These are phyloP conservation scores for Alternaria dauci DNA, from an alignment of 2,329 filamentous ascomycete species.

Conservation along the genomic window DNA sequence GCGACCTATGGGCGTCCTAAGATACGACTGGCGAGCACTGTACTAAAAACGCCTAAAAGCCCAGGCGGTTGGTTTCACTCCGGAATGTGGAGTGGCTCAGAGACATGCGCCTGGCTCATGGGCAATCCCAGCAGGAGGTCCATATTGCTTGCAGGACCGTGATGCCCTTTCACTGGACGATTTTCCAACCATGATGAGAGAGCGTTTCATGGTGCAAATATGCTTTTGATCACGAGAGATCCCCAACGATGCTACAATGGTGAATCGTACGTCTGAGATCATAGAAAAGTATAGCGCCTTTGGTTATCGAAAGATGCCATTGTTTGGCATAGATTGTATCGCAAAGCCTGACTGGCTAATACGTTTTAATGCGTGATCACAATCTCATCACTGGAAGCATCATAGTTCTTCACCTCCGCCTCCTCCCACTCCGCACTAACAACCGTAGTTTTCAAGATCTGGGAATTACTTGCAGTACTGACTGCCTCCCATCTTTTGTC, in stretches of 20 bases:
- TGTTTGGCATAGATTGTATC: neutral
- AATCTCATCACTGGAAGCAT: conserved; percentile 33
- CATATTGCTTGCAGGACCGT: neutral
- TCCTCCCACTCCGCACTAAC: conserved; percentile 49
- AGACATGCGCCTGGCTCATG: neutral
- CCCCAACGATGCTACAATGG: neutral
- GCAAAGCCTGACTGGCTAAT: neutral
- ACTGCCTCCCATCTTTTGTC: conserved; percentile 45
- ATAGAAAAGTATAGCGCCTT: neutral
- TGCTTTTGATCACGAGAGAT: neutral
- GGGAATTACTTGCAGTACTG: conserved; percentile 44
- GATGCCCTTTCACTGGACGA: neutral
- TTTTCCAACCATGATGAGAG: neutral
- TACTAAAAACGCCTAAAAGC: neutral
- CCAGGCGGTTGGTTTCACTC: neutral
- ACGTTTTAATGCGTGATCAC: conserved; percentile 22
- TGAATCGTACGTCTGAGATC: neutral
- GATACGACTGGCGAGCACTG: neutral
- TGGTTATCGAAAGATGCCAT: neutral
- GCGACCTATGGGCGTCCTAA: neutral
- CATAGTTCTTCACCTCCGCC: conserved; percentile 27
- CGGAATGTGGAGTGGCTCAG: neutral
- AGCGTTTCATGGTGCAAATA: neutral
- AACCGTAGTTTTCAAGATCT: conserved; percentile 49
- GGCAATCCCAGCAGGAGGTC: neutral